Conservation (phyloP, 2,329 filamentous ascomycete species). For the Trichoderma citrinoviride region DNA sequence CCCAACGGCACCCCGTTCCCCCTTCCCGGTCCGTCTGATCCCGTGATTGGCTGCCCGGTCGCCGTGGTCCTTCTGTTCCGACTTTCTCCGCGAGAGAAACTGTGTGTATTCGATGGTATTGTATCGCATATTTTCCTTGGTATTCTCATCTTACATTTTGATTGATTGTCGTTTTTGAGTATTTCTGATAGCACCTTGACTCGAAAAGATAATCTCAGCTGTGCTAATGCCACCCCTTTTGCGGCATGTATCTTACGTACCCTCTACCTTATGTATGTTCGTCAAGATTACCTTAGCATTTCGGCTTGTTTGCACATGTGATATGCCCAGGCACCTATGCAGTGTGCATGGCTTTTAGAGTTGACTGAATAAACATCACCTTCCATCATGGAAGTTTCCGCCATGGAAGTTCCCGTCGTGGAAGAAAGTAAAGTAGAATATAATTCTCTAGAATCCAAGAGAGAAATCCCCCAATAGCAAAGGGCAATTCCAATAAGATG, state of each 20-base stretch:
- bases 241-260: too few species aligned
- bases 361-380: too few species aligned
- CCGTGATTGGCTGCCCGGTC: constrained; percentile 22
- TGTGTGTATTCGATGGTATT: neutral
- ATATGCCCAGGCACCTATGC: neutral
- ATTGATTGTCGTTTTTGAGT: neutral
- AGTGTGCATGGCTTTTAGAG: neutral
- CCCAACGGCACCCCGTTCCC: constrained; percentile 23
- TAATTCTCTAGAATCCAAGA: too few species aligned
- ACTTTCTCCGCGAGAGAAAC: constrained; percentile 22
- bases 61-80: constrained; percentile 21
- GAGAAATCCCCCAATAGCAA: too few species aligned
- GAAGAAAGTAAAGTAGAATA: too few species aligned
- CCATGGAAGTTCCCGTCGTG: too few species aligned
- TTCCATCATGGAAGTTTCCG: too few species aligned
- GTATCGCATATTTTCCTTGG: neutral
- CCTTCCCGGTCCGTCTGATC: neutral
- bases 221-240: neutral
- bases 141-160: neutral
- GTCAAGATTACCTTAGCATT: too few species aligned
- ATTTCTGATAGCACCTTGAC: neutral
- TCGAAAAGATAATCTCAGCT: neutral
- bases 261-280: too few species aligned
- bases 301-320: neutral
- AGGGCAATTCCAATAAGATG: too few species aligned